Conservation (phyloP, 2,329 filamentous ascomycete species). For the Cordyceps farinosa region DNA sequence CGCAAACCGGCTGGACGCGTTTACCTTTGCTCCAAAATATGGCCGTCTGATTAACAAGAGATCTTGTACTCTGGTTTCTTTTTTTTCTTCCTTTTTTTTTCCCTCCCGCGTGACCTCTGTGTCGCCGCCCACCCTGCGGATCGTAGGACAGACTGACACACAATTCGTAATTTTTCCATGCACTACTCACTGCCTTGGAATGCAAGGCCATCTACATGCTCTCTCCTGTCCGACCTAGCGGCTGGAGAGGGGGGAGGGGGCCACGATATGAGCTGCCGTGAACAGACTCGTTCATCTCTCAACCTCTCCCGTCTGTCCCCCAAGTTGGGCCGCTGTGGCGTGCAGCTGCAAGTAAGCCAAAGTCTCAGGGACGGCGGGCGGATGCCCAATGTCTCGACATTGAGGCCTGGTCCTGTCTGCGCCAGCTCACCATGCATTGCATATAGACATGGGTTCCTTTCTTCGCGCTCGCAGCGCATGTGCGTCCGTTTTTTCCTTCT, state of each 20-base stretch:
- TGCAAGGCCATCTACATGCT: slow-evolving; percentile 8
- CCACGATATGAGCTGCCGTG: background rate
- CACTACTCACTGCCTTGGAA: background rate
- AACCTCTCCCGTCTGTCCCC: background rate
- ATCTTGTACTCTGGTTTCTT: background rate
- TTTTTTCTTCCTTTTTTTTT: background rate
- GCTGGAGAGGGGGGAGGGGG: background rate
- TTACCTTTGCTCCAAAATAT: background rate
- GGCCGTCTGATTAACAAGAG: background rate
- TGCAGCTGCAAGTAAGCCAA: background rate
- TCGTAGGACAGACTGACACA: background rate
- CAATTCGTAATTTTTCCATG: background rate
- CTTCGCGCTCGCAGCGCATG: background rate
- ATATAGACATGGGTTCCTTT: slow-evolving; percentile 1
- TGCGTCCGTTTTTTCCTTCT: background rate
- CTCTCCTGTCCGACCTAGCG: background rate
- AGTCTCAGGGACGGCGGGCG: background rate
- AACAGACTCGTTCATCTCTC: background rate
- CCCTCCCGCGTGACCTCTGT: background rate
- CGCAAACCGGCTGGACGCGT: background rate
- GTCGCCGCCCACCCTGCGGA: background rate
- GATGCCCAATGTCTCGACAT: background rate
- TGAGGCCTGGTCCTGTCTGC: background rate
- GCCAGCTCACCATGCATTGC: slow-evolving; percentile 8
- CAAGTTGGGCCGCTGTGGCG: background rate